Conservation (phyloP, 1,139 yeast genomes). For the Blastobotrys malaysiensis region DNA sequence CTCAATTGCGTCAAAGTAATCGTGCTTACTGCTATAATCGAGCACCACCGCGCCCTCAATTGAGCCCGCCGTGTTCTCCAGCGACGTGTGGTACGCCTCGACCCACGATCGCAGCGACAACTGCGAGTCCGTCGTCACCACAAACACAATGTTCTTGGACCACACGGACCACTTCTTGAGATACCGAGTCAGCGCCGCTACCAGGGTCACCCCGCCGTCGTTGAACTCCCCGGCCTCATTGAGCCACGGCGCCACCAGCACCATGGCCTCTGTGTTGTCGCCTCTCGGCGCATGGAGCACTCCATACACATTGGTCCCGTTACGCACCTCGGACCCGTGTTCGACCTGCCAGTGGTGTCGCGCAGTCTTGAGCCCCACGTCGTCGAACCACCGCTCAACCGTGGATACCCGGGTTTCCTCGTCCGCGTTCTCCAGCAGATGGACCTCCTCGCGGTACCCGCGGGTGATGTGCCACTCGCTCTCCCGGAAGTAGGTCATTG, state of each 20-base stretch:
- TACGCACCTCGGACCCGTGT: slow-evolving; percentile 36
- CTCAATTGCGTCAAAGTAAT: slow-evolving; percentile 70
- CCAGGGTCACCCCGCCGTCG: slow-evolving; percentile 74
- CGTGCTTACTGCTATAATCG: slow-evolving; percentile 60
- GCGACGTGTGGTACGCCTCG: slow-evolving; percentile 80
- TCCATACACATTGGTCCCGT: slow-evolving; percentile 64
- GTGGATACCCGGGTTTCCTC: slow-evolving; percentile 39
- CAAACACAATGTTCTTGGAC: slow-evolving; percentile 90
- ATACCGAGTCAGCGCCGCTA: slow-evolving; percentile 69
- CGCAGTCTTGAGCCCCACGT: slow-evolving; percentile 68
- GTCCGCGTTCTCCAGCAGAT: slow-evolving; percentile 31
- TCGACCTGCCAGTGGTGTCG: slow-evolving; percentile 37
- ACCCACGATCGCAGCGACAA: slow-evolving; percentile 82
- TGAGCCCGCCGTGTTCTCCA: slow-evolving; percentile 91
- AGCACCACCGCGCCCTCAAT: slow-evolving; percentile 87
- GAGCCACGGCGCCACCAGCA: slow-evolving; percentile 81
- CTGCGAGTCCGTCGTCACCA: slow-evolving; percentile 69
- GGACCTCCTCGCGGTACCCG: slow-evolving; percentile 68
- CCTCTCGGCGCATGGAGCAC: slow-evolving; percentile 91
- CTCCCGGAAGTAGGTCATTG: slow-evolving; percentile 84
- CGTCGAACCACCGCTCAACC: slow-evolving; percentile 57
- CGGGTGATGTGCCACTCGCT: slow-evolving; percentile 91
- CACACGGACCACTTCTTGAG: slow-evolving; percentile 84
- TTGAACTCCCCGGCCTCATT: slow-evolving; percentile 56
- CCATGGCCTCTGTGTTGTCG: slow-evolving; percentile 95